Base-by-base conservation (phyloP, 805 yeast species). In the Candida vaughaniae region DNA sequence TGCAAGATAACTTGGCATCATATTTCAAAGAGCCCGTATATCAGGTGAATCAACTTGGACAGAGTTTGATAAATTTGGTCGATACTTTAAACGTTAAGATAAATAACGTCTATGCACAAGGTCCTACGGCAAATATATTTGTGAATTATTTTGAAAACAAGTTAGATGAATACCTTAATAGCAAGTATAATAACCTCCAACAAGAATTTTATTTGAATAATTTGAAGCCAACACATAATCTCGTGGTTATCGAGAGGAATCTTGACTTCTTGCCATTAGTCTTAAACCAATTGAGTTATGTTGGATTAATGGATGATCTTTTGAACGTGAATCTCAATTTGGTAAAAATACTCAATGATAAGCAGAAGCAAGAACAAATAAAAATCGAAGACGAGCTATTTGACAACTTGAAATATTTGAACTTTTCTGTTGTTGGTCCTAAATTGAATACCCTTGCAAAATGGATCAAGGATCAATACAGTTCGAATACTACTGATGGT, bases 351-450 rank as follows among this genome's bases (percentile, higher is more conserved):
- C 45, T 43, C 4, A 45, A 43, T 12, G 45, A 42, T 11, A 20
- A 39, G 11, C 29, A 38, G 11, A 25, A 36, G 7, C 46, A 42
- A 22, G 49, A 53, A n/a, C 47, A 45, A 16, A 48, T 50, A 10
- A 50, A 55, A 15, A 56, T 67, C 5, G 62, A 64, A 25, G 87
- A 82, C 46, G 63, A 68, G 8, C 62, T 82, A 5, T 77, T 66
- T 47, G 62, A 61, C 2, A 57, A 70, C 5, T 65, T 90, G 11
- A 76, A 79, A 43, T 77, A 78, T 52, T 60, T 80, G 38, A 89
- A 89, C 45, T 90, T 93, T 58, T 84, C 90, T 2, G 72, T 80
- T 17, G 82, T 90, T 23, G 97, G 97, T 1, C 73, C 77, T 5
- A 69, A 71, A 17, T 68, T 93, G 30, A 90, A 88, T 55, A 56